phyloP scores from a whole-genome alignment of 2,329 filamentous ascomycete species.

The Fusarium sp. region DNA sequence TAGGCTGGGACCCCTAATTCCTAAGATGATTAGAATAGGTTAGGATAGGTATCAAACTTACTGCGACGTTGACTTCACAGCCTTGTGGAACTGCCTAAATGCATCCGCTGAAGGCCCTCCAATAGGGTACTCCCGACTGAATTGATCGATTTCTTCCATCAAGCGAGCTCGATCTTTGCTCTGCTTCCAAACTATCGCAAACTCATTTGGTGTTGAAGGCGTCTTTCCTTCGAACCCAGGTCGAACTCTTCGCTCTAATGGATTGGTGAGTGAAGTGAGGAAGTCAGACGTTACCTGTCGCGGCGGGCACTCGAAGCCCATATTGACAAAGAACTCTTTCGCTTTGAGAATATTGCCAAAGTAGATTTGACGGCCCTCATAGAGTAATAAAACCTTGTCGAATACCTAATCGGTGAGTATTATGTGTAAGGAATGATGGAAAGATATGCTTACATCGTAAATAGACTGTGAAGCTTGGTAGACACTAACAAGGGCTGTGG shows the following conservation, averaged over 20 bases:
- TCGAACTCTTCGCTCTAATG: slow-evolving; percentile 50
- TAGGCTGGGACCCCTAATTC: no score
- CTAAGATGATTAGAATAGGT: no score
- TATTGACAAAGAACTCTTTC: slow-evolving; percentile 46
- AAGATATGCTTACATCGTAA: slow-evolving; percentile 30
- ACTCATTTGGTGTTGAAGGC: slow-evolving; percentile 54
- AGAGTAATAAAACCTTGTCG: slow-evolving; percentile 75
- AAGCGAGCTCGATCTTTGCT: neutral
- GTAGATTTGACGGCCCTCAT: slow-evolving; percentile 75
- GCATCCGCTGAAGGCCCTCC: neutral
- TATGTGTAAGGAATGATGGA: no score
- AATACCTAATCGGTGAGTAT: slow-evolving; percentile 57
- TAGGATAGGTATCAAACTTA: neutral
- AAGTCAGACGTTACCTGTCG: slow-evolving; percentile 78
- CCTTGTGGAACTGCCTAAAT: neutral
- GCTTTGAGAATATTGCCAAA: slow-evolving; percentile 44
- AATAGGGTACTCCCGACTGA: neutral
- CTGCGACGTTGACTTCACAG: neutral
- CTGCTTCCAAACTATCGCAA: slow-evolving; percentile 51
- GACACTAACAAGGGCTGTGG: slow-evolving; percentile 70
- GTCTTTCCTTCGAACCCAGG: slow-evolving; percentile 51
- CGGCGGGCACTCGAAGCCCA: slow-evolving; percentile 68
- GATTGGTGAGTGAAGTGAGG: slow-evolving; percentile 65
- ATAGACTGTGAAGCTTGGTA: slow-evolving; percentile 68
- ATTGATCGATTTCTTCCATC: neutral